Conservation (phyloP, 768 basidiomycete species). For the Termitomyces sp. region DNA sequence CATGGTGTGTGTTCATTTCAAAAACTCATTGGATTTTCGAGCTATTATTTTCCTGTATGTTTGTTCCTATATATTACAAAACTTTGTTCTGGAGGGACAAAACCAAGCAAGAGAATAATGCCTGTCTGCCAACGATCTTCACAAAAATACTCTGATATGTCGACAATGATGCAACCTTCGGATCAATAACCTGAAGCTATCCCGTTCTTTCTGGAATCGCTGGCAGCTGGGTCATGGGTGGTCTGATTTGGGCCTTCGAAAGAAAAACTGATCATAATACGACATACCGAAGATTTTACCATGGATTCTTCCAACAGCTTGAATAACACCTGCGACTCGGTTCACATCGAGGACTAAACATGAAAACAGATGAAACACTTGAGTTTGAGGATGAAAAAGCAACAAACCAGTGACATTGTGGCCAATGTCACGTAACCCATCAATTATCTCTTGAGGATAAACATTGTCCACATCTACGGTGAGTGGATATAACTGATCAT, state of each 20-base stretch:
- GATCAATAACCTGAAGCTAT: conserved; percentile 77
- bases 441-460: conserved; percentile 51
- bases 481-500: conserved; percentile 79
- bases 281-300: conserved; percentile 59
- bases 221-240: conserved; percentile 50
- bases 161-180: background rate
- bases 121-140: background rate
- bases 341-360: conserved; percentile 55
- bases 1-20: no score
- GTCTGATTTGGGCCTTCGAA: background rate
- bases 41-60: no score
- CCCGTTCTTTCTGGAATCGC: conserved; percentile 92
- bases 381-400: background rate
- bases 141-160: background rate
- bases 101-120: no score
- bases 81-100: no score
- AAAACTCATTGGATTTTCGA: no score
- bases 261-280: background rate
- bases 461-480: conserved; percentile 54
- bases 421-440: conserved; percentile 50
- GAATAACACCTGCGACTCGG: conserved; percentile 71
- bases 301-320: conserved; percentile 50
- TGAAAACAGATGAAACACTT: background rate
- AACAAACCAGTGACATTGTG: conserved; percentile 65
- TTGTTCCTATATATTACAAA: no score